Conservation (phyloP, 257 asterid genomes). For the Solanum pennellii region DNA sequence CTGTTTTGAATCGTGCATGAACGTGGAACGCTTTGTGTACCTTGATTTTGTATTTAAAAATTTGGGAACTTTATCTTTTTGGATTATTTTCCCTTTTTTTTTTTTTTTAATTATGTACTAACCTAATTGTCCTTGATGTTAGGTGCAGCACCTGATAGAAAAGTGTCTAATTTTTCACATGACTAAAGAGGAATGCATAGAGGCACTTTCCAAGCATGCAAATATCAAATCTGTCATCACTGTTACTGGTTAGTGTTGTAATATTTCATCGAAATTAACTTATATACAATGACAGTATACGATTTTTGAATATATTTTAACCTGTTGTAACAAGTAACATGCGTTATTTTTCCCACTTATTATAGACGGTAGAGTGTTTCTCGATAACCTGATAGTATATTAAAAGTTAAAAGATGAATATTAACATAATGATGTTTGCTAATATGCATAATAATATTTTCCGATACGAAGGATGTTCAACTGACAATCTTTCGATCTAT, state of each 20-base stretch:
- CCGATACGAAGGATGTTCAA: neutral
- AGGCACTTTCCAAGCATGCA: slow-evolving; percentile 46
- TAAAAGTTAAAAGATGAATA: neutral
- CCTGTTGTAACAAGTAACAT: neutral
- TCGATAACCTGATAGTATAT: neutral
- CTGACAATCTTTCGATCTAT: neutral
- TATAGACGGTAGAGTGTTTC: neutral
- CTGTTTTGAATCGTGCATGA: no score
- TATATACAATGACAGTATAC: neutral
- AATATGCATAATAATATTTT: neutral
- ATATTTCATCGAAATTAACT: neutral
- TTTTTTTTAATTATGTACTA: neutral
- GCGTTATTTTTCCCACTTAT: neutral
- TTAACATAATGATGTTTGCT: neutral
- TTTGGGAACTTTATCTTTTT: neutral
- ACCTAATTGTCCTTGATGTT: neutral
- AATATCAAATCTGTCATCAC: slow-evolving; percentile 36
- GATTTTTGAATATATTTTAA: neutral
- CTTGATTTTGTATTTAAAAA: neutral
- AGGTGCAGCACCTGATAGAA: slow-evolving; percentile 44
- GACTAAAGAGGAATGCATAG: slow-evolving; percentile 49
- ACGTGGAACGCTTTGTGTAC: no score
- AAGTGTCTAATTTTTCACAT: slow-evolving; percentile 31
- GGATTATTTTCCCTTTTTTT: neutral
- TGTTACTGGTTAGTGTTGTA: slow-evolving; percentile 25